Conservation (phyloP, 2,329 filamentous ascomycete species). For the Pezicula radicicola region DNA sequence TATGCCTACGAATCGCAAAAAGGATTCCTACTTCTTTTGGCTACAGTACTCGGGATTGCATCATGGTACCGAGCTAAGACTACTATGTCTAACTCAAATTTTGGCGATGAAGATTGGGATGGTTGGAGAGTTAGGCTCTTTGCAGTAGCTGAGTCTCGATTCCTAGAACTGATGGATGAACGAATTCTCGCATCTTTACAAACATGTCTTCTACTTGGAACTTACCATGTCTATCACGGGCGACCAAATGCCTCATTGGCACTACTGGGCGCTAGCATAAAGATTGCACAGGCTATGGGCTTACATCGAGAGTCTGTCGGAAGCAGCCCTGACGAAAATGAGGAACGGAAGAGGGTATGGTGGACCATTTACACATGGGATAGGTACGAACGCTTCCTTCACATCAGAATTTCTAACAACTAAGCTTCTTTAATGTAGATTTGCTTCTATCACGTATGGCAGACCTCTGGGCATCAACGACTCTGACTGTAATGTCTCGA, state of each 20-base stretch:
- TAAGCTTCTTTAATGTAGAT: neutral
- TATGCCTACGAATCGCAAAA: conserved; percentile 29
- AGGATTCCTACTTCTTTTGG: conserved; percentile 35
- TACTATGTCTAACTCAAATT: conserved; percentile 1
- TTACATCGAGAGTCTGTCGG: conserved; percentile 10
- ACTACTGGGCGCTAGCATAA: conserved; percentile 12
- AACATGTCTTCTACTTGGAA: conserved; percentile 35
- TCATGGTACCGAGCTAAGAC: conserved; percentile 34
- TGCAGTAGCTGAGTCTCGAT: conserved; percentile 28
- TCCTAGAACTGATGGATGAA: conserved; percentile 38
- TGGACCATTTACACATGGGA: conserved; percentile 17
- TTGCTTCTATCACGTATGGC: neutral
- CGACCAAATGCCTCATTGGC: conserved; percentile 29
- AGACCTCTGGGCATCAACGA: neutral
- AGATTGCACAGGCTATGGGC: conserved; percentile 12
- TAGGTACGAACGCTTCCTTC: conserved; percentile 2
- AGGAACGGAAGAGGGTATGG: conserved; percentile 13
- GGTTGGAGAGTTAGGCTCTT: conserved; percentile 15
- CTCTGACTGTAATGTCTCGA: too few relatives aligned
- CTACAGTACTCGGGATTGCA: conserved; percentile 34
- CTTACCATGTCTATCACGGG: conserved; percentile 39
- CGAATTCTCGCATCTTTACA: conserved; percentile 34
- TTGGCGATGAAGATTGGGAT: neutral
- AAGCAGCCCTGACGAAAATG: conserved; percentile 8
- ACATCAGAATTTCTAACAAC: neutral